Evolutionary conservation across 2,329 filamentous ascomycete genomes (phyloP).

Genomic region (Knufia fluminis): DNA sequence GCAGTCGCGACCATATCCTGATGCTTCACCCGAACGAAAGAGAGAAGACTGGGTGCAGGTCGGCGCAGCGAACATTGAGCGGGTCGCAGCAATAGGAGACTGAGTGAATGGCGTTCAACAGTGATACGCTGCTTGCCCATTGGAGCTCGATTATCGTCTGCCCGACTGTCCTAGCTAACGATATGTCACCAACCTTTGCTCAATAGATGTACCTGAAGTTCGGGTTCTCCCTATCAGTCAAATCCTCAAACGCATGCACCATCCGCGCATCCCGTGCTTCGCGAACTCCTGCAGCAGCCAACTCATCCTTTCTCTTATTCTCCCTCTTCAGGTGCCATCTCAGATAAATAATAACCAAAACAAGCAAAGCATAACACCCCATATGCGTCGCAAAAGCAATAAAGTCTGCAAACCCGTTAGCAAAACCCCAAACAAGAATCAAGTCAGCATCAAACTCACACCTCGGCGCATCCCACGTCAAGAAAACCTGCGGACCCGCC

Average conservation of each 20-base stretch:
- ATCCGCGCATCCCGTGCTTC: slow-evolving; percentile 11
- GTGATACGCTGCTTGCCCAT: too few relatives aligned
- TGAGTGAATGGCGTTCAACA: too few relatives aligned
- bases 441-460: slow-evolving; percentile 30
- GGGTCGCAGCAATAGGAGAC: too few relatives aligned
- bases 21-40: too few relatives aligned
- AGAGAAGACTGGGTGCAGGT: too few relatives aligned
- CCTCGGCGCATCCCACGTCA: slow-evolving; percentile 49
- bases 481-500: slow-evolving; percentile 57
- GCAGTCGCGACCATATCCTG: too few relatives aligned
- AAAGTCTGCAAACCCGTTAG: slow-evolving; percentile 37
- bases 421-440: not conserved
- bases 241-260: slow-evolving; percentile 50
- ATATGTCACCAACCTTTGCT: not conserved
- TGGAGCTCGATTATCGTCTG: too few relatives aligned
- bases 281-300: slow-evolving; percentile 22
- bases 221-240: slow-evolving; percentile 59
- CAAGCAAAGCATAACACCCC: slow-evolving; percentile 56
- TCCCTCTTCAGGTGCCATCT: slow-evolving; percentile 49
- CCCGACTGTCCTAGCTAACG: too few relatives aligned
- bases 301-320: slow-evolving; percentile 50
- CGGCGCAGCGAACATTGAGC: too few relatives aligned
- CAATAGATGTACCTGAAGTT: slow-evolving; percentile 54
- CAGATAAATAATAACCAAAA: slow-evolving; percentile 48
- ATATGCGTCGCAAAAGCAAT: slow-evolving; percentile 62